Conservation (phyloP, 768 basidiomycete species). For the Boletales sp. region DNA sequence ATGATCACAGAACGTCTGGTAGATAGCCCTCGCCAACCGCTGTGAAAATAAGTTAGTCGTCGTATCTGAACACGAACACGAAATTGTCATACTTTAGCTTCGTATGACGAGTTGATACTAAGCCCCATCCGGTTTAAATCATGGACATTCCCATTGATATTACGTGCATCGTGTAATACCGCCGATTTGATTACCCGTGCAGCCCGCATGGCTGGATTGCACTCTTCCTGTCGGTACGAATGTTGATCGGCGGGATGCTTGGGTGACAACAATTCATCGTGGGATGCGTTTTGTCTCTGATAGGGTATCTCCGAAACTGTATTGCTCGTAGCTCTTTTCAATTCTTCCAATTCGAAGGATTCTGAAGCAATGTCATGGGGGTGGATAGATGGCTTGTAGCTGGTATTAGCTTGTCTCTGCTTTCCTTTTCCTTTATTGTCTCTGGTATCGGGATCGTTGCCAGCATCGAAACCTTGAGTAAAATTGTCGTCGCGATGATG, state of each 20-base stretch:
- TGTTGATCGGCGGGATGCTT: slow-evolving; percentile 17
- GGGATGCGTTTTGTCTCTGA: slow-evolving; percentile 11
- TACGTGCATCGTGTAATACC: slow-evolving; percentile 72
- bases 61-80: neutral
- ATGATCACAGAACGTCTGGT: slow-evolving; percentile 53
- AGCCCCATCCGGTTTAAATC: slow-evolving; percentile 43
- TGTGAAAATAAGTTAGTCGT: slow-evolving; percentile 19
- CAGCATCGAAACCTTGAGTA: slow-evolving; percentile 24
- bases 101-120: slow-evolving; percentile 53
- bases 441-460: slow-evolving; percentile 30
- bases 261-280: slow-evolving; percentile 41
- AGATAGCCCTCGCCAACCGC: slow-evolving; percentile 68
- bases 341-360: slow-evolving; percentile 10
- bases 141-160: slow-evolving; percentile 51
- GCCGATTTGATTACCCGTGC: slow-evolving; percentile 67
- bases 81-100: slow-evolving; percentile 55
- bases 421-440: slow-evolving; percentile 31
- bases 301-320: slow-evolving; percentile 2
- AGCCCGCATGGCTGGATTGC: slow-evolving; percentile 47
- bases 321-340: slow-evolving; percentile 6
- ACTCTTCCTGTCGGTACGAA: slow-evolving; percentile 28
- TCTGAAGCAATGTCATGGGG: slow-evolving; percentile 5
- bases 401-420: slow-evolving; percentile 7
- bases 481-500: slow-evolving; percentile 27
- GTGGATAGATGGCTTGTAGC: neutral